Percentiles rank a stretch among this genome's conserved stretches.
Evolutionary conservation across 148 eudicot species (phyloP).

Genomic region (Simmondsia chinensis): DNA sequence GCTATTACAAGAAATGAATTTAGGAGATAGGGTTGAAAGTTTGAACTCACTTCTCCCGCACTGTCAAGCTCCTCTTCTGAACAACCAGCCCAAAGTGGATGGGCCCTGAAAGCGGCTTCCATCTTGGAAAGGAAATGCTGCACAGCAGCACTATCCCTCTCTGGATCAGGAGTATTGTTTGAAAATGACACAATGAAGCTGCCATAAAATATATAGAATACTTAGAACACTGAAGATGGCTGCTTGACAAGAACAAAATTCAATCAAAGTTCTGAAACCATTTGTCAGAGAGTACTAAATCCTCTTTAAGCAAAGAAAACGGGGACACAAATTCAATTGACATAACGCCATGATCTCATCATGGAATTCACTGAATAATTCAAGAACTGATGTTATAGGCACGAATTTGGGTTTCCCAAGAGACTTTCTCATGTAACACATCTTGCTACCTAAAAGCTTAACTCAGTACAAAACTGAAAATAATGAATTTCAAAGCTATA

Average conservation of each 20-base stretch:
- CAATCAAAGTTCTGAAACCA: not conserved
- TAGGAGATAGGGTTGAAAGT: not conserved
- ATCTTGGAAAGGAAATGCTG: slow-evolving; percentile 81
- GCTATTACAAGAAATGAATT: too few relatives aligned
- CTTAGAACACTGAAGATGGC: not conserved
- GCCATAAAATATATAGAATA: slow-evolving; percentile 19
- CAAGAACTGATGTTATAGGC: too few relatives aligned
- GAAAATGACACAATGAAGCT: slow-evolving; percentile 88
- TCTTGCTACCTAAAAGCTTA: too few relatives aligned
- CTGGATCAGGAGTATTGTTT: slow-evolving; percentile 78
- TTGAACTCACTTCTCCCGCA: slow-evolving; percentile 79
- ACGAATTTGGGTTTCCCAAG: too few relatives aligned
- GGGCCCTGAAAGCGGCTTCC: slow-evolving; percentile 93
- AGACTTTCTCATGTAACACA: too few relatives aligned
- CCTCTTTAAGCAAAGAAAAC: too few relatives aligned
- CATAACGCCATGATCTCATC: too few relatives aligned
- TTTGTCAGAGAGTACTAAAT: too few relatives aligned
- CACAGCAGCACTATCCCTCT: slow-evolving; percentile 85
- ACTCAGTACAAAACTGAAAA: too few relatives aligned
- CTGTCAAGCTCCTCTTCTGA: slow-evolving; percentile 93
- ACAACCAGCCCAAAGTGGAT: slow-evolving; percentile 89
- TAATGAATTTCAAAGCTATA: too few relatives aligned
- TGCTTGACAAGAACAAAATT: not conserved
- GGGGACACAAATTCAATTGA: too few relatives aligned
- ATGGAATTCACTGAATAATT: too few relatives aligned